Conservation (phyloP, 192 early-diverging fungal genomes). For the Dissophora ornata region DNA sequence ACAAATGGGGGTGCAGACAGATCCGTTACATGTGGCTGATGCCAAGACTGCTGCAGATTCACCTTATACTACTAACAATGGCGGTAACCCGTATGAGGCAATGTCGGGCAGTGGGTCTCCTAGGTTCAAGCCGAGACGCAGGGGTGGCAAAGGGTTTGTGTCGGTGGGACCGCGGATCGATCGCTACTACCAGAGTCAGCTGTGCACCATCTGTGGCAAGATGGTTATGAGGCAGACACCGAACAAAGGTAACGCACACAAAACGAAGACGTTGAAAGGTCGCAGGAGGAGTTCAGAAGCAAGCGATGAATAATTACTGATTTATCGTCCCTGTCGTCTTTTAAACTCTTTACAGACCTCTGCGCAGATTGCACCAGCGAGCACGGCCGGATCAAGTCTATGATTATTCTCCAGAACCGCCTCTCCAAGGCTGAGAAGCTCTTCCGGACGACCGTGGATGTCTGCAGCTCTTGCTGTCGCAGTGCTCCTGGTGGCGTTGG, state of each 20-base stretch:
- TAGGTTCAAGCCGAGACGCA: constrained; percentile 28
- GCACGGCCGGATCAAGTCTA: constrained; percentile 2
- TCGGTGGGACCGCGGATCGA: constrained; percentile 66
- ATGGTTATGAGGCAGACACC: constrained; percentile 36
- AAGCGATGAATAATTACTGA: no score
- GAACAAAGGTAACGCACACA: not conserved
- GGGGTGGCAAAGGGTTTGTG: constrained; percentile 36
- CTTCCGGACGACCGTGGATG: constrained; percentile 25
- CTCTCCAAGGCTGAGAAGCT: constrained; percentile 32
- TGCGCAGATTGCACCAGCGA: constrained; percentile 32
- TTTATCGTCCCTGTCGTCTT: no score
- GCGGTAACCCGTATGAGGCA: no score
- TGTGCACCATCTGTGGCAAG: constrained; percentile 72
- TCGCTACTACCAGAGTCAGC: constrained; percentile 73
- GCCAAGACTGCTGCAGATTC: no score
- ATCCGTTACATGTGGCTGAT: no score
- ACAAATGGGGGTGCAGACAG: no score
- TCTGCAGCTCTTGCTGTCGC: constrained; percentile 47
- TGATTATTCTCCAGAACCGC: constrained; percentile 19
- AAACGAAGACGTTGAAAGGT: not conserved
- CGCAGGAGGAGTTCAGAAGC: not conserved
- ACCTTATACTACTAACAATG: no score
- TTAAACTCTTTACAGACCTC: no score
- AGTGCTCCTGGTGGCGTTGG: constrained; percentile 5
- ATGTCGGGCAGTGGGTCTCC: no score